A percentile compares a stretch with the other conserved stretches of the same genome.
These are phyloP conservation scores for Trichoderma sp. DNA, from an alignment of 2,329 filamentous ascomycete genomes.

Conservation along the genomic window DNA sequence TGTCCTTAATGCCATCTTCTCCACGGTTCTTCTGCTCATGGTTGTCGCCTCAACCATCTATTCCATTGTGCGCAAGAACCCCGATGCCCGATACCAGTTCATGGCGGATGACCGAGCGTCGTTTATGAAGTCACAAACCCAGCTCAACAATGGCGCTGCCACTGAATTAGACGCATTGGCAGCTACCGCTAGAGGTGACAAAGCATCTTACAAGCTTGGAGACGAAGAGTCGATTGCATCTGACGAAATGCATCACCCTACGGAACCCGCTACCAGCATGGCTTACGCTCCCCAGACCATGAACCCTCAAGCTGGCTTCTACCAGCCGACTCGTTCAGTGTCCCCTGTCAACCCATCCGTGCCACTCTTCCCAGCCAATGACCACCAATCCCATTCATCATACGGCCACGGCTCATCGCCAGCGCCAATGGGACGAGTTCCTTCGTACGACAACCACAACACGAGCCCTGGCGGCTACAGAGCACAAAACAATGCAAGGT, in stretches of 20 bases:
- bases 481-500: conserved; percentile 49
- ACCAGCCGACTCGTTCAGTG: conserved; percentile 11
- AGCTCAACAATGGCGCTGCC: conserved; percentile 63
- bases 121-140: conserved; percentile 94
- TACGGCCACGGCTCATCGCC: conserved; percentile 35
- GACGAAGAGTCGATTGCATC: conserved; percentile 49
- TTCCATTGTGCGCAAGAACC: conserved; percentile 88
- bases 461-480: conserved; percentile 41
- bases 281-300: conserved; percentile 22
- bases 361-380: conserved; percentile 24
- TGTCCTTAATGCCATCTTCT: conserved; percentile 82
- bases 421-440: conserved; percentile 26
- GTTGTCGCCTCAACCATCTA: conserved; percentile 65
- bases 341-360: conserved; percentile 24
- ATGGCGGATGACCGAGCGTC: conserved; percentile 96
- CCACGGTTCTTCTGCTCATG: conserved; percentile 80
- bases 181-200: conserved; percentile 85
- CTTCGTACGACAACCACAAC: conserved; percentile 7
- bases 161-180: conserved; percentile 90
- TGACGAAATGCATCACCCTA: conserved; percentile 33
- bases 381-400: conserved; percentile 11
- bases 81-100: conserved; percentile 90
- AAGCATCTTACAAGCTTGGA: conserved; percentile 52
- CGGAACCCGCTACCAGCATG: conserved; percentile 13
- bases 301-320: conserved; percentile 2